A percentile compares a stretch with the other conserved stretches of the same genome.
phyloP scores from a whole-genome alignment of 305 asterid species.

The Euphrasia arctica region DNA sequence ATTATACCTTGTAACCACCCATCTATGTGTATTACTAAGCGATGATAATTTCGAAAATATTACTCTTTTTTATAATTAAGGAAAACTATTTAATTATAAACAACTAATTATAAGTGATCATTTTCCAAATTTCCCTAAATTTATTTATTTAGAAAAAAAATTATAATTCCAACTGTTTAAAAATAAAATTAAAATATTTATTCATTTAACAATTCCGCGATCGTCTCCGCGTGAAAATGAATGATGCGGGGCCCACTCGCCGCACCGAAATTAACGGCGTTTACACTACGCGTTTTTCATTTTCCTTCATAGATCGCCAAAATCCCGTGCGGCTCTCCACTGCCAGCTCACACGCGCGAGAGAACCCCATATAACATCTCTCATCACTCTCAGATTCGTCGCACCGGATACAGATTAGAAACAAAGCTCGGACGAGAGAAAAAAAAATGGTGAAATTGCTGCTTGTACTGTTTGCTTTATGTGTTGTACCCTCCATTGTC shows the following conservation, averaged over 20 bases:
- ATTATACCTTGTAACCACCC: too few species aligned
- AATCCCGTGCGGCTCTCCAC: constrained; percentile 37
- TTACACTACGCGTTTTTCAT: constrained; percentile 41
- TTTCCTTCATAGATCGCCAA: not conserved
- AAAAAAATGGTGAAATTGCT: constrained; percentile 42
- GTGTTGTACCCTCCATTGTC: constrained; percentile 40
- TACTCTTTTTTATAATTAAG: too few species aligned
- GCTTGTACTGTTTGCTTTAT: constrained; percentile 39
- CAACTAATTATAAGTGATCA: too few species aligned
- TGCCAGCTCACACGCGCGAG: constrained; percentile 38
- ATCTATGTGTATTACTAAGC: too few species aligned
- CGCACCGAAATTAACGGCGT: constrained; percentile 29
- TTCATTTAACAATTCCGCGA: not conserved
- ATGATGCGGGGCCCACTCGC: constrained; percentile 37
- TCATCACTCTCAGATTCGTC: not conserved
- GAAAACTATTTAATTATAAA: too few species aligned
- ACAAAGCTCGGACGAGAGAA: not conserved
- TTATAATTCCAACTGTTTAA: too few species aligned
- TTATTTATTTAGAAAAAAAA: too few species aligned
- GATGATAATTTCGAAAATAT: too few species aligned
- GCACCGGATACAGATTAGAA: not conserved
- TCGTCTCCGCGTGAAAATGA: constrained; percentile 2
- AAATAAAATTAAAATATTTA: too few species aligned
- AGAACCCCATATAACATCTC: constrained; percentile 3
- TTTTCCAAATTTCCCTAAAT: too few species aligned